Evolutionary conservation across 257 asterid genomes (phyloP).

Genomic region (Fraxinus cuspidata): DNA sequence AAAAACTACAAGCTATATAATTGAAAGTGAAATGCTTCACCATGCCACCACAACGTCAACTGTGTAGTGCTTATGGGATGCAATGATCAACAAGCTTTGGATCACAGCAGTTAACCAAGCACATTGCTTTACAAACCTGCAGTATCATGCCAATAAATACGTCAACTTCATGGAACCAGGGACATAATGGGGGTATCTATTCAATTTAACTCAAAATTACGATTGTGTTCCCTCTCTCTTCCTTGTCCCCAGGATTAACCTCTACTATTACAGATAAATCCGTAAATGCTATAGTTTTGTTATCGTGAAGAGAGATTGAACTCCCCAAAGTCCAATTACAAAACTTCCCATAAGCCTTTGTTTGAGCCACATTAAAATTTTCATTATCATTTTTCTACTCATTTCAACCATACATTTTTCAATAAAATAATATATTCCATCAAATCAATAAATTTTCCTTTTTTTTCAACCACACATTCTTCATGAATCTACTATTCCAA

Average conservation of each 20-base stretch:
- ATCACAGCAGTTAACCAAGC: slow-evolving; percentile 76
- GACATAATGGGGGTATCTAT: not conserved
- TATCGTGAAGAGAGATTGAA: too few relatives aligned
- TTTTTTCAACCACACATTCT: too few relatives aligned
- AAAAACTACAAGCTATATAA: not conserved
- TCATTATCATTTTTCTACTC: too few relatives aligned
- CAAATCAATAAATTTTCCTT: too few relatives aligned
- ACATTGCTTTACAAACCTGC: slow-evolving; percentile 79
- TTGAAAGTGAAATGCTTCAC: slow-evolving; percentile 39
- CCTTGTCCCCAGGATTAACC: not conserved
- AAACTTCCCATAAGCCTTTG: not conserved
- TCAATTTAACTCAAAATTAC: not conserved
- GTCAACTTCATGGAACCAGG: not conserved
- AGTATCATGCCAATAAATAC: slow-evolving; percentile 12
- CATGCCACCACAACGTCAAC: slow-evolving; percentile 97
- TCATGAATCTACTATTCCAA: too few relatives aligned
- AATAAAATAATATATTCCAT: too few relatives aligned
- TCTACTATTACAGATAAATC: too few relatives aligned
- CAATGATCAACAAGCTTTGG: slow-evolving; percentile 91
- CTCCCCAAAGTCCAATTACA: not conserved
- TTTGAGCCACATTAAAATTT: too few relatives aligned
- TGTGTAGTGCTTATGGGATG: slow-evolving; percentile 94
- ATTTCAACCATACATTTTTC: too few relatives aligned
- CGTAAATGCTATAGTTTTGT: too few relatives aligned
- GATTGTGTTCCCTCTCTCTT: not conserved